These are phyloP conservation scores for Sutorius eximius DNA, from an alignment of 1,284 basidiomycete genomes.

Conservation along the genomic window DNA sequence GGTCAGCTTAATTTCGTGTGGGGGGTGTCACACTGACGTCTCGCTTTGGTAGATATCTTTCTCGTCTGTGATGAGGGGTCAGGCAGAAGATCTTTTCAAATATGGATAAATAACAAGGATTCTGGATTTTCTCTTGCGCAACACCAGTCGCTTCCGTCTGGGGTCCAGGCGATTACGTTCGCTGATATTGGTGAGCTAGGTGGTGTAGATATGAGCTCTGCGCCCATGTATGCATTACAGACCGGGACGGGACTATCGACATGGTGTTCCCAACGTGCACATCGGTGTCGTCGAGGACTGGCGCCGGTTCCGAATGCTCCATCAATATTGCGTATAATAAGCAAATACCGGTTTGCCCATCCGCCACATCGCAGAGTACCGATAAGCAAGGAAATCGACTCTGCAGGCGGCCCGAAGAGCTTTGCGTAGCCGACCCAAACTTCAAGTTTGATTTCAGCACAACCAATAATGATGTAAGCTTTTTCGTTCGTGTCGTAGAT, in stretches of 20 bases:
- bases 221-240: slow-evolving; percentile 39
- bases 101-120: slow-evolving; percentile 87
- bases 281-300: slow-evolving; percentile 62
- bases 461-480: slow-evolving; percentile 54
- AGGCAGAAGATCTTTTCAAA: slow-evolving; percentile 71
- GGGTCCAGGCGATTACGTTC: slow-evolving; percentile 81
- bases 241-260: slow-evolving; percentile 95
- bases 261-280: slow-evolving; percentile 89
- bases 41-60: slow-evolving; percentile 69
- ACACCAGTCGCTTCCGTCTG: slow-evolving; percentile 70
- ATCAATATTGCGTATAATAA: slow-evolving; percentile 95
- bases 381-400: slow-evolving; percentile 50
- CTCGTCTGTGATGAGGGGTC: slow-evolving; percentile 76
- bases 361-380: slow-evolving; percentile 45
- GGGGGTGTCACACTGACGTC: background rate
- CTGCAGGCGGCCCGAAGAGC: slow-evolving; percentile 76
- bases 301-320: slow-evolving; percentile 72
- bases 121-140: slow-evolving; percentile 73
- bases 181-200: slow-evolving; percentile 80
- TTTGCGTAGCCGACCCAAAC: slow-evolving; percentile 80
- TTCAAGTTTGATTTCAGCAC: slow-evolving; percentile 77
- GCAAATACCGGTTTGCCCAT: slow-evolving; percentile 81
- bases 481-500: background rate
- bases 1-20: slow-evolving; percentile 44
- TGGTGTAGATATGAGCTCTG: background rate